phyloP scores from a whole-genome alignment of 768 basidiomycete species.

The Phylloporus arenicola region DNA sequence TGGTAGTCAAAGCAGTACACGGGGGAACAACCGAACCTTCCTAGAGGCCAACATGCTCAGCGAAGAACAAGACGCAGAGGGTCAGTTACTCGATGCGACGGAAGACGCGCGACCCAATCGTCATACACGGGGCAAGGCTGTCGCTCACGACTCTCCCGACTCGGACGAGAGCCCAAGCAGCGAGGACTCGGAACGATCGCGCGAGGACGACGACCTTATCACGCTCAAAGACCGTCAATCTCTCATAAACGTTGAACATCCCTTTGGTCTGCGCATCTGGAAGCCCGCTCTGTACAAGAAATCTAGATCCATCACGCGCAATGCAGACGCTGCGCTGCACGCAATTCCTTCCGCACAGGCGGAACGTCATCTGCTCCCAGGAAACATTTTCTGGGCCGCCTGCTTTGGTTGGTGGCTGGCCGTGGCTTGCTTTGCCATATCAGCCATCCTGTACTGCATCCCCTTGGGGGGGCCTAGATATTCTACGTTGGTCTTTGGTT shows the following conservation, averaged over 20 bases:
- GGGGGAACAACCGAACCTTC: conserved; percentile 39
- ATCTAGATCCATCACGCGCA: conserved; percentile 89
- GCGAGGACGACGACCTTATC: conserved; percentile 73
- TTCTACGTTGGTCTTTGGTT: conserved; percentile 78
- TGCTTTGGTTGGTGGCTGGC: conserved; percentile 95
- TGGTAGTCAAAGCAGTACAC: conserved; percentile 57
- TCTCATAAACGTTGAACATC: conserved; percentile 97
- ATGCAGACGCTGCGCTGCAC: conserved; percentile 93
- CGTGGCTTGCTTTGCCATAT: conserved; percentile 59
- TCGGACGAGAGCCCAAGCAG: conserved; percentile 38
- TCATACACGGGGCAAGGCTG: conserved; percentile 37
- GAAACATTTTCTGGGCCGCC: conserved; percentile 89
- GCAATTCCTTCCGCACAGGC: conserved; percentile 88
- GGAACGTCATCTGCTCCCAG: conserved; percentile 87
- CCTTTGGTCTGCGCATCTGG: conserved; percentile 99
- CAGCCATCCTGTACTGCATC: conserved; percentile 62
- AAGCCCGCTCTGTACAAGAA: conserved; percentile 99
- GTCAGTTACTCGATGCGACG: conserved; percentile 32
- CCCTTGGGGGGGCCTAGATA: conserved; percentile 83
- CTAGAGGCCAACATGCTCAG: conserved; percentile 42
- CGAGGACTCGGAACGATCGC: conserved; percentile 18
- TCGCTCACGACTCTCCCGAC: conserved; percentile 37
- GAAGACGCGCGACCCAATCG: conserved; percentile 22
- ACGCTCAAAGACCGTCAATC: conserved; percentile 95
- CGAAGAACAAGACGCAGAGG: conserved; percentile 45